Conservation (phyloP, 2,329 filamentous ascomycete genomes). For the Leptographium wingfieldii region DNA sequence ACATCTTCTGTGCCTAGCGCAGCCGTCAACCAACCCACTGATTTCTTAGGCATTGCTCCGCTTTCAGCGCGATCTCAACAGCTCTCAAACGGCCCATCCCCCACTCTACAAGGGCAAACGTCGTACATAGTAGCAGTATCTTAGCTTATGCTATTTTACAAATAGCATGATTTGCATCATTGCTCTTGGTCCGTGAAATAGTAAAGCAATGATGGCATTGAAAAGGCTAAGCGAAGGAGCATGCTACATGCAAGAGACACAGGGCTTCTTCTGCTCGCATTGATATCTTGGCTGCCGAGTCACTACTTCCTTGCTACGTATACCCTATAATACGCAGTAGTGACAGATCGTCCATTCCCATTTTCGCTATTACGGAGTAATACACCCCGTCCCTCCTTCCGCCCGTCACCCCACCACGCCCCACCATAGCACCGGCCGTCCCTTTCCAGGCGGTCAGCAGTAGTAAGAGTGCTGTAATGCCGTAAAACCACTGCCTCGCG, state of each 20-base stretch:
- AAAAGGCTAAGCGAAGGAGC: background rate
- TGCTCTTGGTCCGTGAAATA: too few relatives aligned
- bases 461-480: background rate
- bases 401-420: slow-evolving; percentile 3
- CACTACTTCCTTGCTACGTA: background rate
- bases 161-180: too few relatives aligned
- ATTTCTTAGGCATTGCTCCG: background rate
- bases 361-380: background rate
- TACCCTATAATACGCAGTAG: slow-evolving; percentile 1
- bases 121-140: too few relatives aligned
- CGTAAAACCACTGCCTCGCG: background rate
- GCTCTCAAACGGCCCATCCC: background rate
- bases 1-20: slow-evolving; percentile 7
- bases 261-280: background rate
- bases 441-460: slow-evolving; percentile 4
- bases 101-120: too few relatives aligned
- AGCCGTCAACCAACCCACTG: slow-evolving; percentile 1
- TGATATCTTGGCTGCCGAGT: background rate
- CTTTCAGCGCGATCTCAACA: background rate
- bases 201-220: background rate
- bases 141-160: too few relatives aligned
- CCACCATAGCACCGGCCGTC: background rate
- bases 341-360: slow-evolving; percentile 4
- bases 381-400: slow-evolving; percentile 5
- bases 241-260: background rate